These are phyloP conservation scores for Rosa hybrid DNA, from an alignment of 331 rosid species.

Conservation along the genomic window DNA sequence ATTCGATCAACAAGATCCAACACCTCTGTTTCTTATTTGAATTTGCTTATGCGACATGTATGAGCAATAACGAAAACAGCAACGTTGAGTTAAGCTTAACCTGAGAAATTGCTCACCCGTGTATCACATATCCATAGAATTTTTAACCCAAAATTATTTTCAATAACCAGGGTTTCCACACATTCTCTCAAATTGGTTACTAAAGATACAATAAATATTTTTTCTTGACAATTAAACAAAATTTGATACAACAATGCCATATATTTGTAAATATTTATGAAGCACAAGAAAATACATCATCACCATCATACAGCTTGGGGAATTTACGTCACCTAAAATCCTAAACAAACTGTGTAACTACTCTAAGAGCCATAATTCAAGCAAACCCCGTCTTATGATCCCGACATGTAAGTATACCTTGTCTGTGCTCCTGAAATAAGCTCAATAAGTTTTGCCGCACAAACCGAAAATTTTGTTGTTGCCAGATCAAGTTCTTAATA, in stretches of 20 bases:
- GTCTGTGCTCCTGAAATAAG: slow-evolving; percentile 85
- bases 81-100: not conserved
- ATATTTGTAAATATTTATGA: not conserved
- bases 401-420: slow-evolving; percentile 88
- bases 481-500: not conserved
- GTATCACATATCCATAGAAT: not conserved
- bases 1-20: not conserved
- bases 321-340: not conserved
- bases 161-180: not conserved
- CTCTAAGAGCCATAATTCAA: slow-evolving; percentile 18
- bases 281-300: not conserved
- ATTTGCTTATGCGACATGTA: not conserved
- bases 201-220: not conserved
- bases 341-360: slow-evolving; percentile 2
- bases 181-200: not conserved
- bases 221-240: not conserved
- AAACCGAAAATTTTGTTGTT: slow-evolving; percentile 9
- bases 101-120: not conserved
- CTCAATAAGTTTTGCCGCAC: slow-evolving; percentile 78
- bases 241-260: slow-evolving; percentile 3
- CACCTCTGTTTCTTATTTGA: not conserved
- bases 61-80: not conserved
- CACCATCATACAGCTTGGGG: not conserved
- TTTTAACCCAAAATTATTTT: not conserved
- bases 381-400: slow-evolving; percentile 50